These are phyloP conservation scores for Sarcomyxa edulis DNA, from an alignment of 768 basidiomycete genomes.

Conservation along the genomic window DNA sequence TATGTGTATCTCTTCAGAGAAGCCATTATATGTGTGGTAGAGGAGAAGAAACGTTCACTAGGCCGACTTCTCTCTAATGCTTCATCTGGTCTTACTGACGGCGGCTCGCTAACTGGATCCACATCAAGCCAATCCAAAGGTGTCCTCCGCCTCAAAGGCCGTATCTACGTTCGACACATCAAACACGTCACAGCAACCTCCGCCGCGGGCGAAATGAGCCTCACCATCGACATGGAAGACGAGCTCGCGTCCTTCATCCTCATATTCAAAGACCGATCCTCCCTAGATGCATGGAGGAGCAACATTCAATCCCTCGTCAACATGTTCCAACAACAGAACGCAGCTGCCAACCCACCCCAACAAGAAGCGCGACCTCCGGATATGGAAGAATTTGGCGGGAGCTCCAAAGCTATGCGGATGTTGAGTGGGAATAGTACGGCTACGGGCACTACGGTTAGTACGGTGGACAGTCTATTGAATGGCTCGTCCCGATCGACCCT, in stretches of 20 bases:
- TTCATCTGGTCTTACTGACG: slow-evolving; percentile 47
- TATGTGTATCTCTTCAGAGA: slow-evolving; percentile 96
- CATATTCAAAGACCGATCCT: slow-evolving; percentile 87
- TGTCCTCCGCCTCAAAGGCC: slow-evolving; percentile 86
- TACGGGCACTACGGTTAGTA: slow-evolving; percentile 60
- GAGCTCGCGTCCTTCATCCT: slow-evolving; percentile 95
- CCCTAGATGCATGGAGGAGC: slow-evolving; percentile 83
- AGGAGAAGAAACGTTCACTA: slow-evolving; percentile 86
- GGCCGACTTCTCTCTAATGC: slow-evolving; percentile 69
- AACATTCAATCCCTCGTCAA: slow-evolving; percentile 78
- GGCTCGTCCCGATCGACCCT: slow-evolving; percentile 61
- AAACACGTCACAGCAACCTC: slow-evolving; percentile 81
- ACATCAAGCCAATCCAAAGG: slow-evolving; percentile 43
- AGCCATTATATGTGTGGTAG: slow-evolving; percentile 96
- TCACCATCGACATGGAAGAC: slow-evolving; percentile 98
- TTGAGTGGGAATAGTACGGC: slow-evolving; percentile 75
- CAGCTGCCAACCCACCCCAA: slow-evolving; percentile 25
- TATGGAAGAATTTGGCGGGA: slow-evolving; percentile 77
- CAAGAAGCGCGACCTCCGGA: slow-evolving; percentile 39
- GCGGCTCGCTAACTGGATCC: slow-evolving; percentile 30
- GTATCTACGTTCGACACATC: slow-evolving; percentile 95
- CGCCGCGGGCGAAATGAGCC: slow-evolving; percentile 76
- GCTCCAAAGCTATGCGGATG: slow-evolving; percentile 72
- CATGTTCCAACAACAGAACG: slow-evolving; percentile 57
- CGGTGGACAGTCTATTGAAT: slow-evolving; percentile 64